Evolutionary conservation across 2,329 filamentous ascomycete genomes (phyloP).

Genomic region (Scedosporium apiospermum): DNA sequence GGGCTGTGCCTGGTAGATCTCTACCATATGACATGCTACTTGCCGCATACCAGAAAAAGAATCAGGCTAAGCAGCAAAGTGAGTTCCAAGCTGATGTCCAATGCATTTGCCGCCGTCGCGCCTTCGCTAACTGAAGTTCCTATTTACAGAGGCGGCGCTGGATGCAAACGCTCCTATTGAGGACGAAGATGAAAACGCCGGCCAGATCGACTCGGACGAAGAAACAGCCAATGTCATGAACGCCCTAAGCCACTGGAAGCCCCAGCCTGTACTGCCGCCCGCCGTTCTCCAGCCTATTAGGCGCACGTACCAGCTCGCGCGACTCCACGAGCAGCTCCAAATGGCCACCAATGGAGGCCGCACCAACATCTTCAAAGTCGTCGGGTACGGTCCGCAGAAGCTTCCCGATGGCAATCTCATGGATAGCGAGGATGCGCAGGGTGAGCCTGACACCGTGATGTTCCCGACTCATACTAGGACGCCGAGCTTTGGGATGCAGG

Average conservation of each 20-base stretch:
- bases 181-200: constrained; percentile 75
- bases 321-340: constrained; percentile 56
- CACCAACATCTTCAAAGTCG: constrained; percentile 55
- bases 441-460: constrained; percentile 42
- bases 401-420: constrained; percentile 39
- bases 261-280: constrained; percentile 66
- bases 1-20: constrained; percentile 76
- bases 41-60: constrained; percentile 89
- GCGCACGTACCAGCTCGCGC: constrained; percentile 52
- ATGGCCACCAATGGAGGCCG: constrained; percentile 57
- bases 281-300: constrained; percentile 51
- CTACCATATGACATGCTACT: constrained; percentile 89
- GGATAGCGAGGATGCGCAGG: constrained; percentile 45
- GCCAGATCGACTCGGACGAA: constrained; percentile 86
- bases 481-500: constrained; percentile 35
- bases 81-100: constrained; percentile 26
- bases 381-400: constrained; percentile 45
- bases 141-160: constrained; percentile 68
- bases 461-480: constrained; percentile 28
- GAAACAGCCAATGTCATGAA: constrained; percentile 85
- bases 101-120: constrained; percentile 8
- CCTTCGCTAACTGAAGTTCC: constrained; percentile 9
- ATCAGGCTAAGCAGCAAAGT: constrained; percentile 97
- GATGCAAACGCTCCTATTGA: constrained; percentile 87
- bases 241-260: constrained; percentile 65